phyloP scores from a whole-genome alignment of 176 grass and related monocot species.

The Typha latifolia region DNA sequence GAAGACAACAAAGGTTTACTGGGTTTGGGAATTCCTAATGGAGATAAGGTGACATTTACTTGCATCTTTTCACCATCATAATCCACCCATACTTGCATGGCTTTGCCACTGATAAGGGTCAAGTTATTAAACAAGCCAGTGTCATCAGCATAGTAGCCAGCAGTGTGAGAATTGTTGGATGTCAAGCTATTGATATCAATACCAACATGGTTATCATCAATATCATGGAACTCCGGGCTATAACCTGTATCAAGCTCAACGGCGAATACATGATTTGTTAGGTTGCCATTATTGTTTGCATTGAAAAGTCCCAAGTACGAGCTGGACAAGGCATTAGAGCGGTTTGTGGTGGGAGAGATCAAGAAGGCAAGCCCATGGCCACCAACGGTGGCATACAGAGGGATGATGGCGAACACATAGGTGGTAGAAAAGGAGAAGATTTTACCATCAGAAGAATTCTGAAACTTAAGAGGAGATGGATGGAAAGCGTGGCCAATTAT shows the following conservation, averaged over 20 bases:
- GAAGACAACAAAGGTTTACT: constrained; percentile 36
- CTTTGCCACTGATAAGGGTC: constrained; percentile 34
- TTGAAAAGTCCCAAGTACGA: constrained; percentile 62
- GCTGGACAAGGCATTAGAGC: constrained; percentile 13
- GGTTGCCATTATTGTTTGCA: constrained; percentile 26
- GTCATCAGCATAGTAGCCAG: constrained; percentile 43
- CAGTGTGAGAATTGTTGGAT: constrained; percentile 5
- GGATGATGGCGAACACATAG: constrained; percentile 30
- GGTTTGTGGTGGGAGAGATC: constrained; percentile 1
- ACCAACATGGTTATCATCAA: constrained; percentile 57
- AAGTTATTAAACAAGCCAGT: constrained; percentile 27
- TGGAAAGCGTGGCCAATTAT: constrained; percentile 32
- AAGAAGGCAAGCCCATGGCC: constrained; percentile 24
- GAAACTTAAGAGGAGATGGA: constrained; percentile 14
- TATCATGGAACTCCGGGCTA: constrained; percentile 44
- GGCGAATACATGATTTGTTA: constrained; percentile 45
- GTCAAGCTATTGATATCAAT: constrained; percentile 55
- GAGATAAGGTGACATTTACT: constrained; percentile 45
- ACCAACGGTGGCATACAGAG: neutral
- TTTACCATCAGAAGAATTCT: no score
- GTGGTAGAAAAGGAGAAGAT: constrained; percentile 1
- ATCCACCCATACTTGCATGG: constrained; percentile 76
- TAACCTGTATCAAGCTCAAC: constrained; percentile 62
- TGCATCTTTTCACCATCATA: constrained; percentile 29
- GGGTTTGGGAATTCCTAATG: constrained; percentile 34